These are phyloP conservation scores for Penicillium alfredii DNA, from an alignment of 495 filamentous ascomycete genomes.

Conservation along the genomic window DNA sequence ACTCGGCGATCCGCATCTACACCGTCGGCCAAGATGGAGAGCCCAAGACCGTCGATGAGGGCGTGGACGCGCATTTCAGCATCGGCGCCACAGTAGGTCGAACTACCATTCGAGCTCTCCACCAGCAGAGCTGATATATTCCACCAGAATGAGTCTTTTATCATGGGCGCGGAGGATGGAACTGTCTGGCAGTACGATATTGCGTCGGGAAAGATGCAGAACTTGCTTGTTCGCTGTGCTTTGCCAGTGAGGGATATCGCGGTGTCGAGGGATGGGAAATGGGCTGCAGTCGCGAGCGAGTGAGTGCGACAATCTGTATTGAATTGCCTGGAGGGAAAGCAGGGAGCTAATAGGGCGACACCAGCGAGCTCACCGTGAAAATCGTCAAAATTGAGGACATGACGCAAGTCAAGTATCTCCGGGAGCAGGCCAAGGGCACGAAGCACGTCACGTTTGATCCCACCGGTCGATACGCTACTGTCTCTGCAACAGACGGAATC, in stretches of 20 bases:
- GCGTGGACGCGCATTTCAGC: slow-evolving; percentile 69
- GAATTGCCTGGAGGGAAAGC: no score
- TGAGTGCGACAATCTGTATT: slow-evolving; percentile 26
- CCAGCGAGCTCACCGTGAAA: slow-evolving; percentile 77
- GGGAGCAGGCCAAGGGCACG: slow-evolving; percentile 73
- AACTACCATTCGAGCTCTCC: background rate
- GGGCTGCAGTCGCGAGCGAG: slow-evolving; percentile 96
- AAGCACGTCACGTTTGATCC: slow-evolving; percentile 90
- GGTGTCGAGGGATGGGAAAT: slow-evolving; percentile 74
- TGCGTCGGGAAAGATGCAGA: slow-evolving; percentile 65
- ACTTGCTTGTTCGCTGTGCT: slow-evolving; percentile 72
- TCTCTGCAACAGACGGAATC: slow-evolving; percentile 81
- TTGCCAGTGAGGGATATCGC: slow-evolving; percentile 82
- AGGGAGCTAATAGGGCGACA: slow-evolving; percentile 13
- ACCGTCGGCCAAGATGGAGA: slow-evolving; percentile 85
- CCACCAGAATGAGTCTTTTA: slow-evolving; percentile 75
- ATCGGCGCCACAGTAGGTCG: slow-evolving; percentile 65
- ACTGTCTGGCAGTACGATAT: slow-evolving; percentile 84
- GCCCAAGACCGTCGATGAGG: slow-evolving; percentile 83
- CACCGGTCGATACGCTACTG: slow-evolving; percentile 65
- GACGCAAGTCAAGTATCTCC: slow-evolving; percentile 63
- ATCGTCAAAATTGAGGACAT: slow-evolving; percentile 78
- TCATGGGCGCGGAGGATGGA: slow-evolving; percentile 87
- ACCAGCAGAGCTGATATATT: background rate
- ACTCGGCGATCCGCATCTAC: slow-evolving; percentile 86